phyloP scores from a whole-genome alignment of 163 green algal genomes.

The Scenedesmus sp. region DNA sequence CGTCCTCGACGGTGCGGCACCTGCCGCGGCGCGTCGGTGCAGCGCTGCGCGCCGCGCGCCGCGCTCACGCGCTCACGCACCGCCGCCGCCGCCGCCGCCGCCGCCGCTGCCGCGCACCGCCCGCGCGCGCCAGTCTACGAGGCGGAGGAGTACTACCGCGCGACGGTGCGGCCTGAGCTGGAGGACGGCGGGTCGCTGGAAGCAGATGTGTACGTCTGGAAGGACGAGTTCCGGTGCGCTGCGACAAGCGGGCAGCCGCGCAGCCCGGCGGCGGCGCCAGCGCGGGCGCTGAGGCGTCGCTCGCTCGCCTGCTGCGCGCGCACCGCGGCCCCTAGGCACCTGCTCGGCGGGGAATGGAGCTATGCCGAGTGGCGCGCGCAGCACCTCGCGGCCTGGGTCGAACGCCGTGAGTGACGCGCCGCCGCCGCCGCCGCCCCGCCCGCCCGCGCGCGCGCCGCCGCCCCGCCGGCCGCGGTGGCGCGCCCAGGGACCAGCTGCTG shows the following conservation, averaged over 20 bases:
- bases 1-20: conserved; percentile 53
- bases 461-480: not conserved
- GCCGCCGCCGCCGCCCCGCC: not conserved
- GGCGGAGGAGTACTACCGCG: conserved; percentile 58
- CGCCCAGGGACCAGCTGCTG: conserved; percentile 37
- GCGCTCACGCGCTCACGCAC: too few species aligned
- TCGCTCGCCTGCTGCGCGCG: conserved; percentile 1
- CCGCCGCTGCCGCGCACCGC: too few species aligned
- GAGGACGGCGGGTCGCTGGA: conserved; percentile 46
- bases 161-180: conserved; percentile 43
- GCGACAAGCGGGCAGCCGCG: not conserved
- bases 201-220: conserved; percentile 60
- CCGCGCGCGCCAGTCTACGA: conserved; percentile 71
- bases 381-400: conserved; percentile 52
- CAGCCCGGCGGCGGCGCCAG: not conserved
- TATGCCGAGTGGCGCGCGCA: conserved; percentile 53
- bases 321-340: too few species aligned
- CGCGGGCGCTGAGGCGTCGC: not conserved
- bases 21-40: not conserved
- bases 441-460: not conserved
- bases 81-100: too few species aligned
- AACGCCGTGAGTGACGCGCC: conserved; percentile 26
- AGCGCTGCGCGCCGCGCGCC: too few species aligned
- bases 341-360: conserved; percentile 42
- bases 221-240: conserved; percentile 53